Evolutionary conservation across 371 early-diverging fungal species (phyloP).

Genomic region (Mucor circinelloides): DNA sequence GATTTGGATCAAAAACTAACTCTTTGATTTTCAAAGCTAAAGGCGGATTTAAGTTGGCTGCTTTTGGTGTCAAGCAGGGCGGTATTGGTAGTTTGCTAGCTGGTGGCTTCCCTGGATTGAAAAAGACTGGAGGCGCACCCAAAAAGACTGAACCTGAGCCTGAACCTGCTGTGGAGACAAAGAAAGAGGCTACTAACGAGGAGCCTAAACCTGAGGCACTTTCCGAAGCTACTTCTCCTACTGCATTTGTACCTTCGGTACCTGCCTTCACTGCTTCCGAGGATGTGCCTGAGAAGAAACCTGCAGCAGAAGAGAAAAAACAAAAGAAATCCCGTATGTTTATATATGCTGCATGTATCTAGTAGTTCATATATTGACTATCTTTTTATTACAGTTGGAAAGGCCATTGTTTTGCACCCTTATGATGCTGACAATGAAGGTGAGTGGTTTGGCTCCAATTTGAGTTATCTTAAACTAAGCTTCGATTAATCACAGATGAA

Average conservation of each 20-base stretch:
- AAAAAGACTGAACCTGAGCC: constrained; percentile 15
- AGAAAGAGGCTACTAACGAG: not conserved
- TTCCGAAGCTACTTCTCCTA: not conserved
- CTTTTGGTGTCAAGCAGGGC: constrained; percentile 83
- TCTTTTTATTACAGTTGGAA: constrained; percentile 16
- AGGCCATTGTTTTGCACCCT: constrained; percentile 59
- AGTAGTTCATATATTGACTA: not conserved
- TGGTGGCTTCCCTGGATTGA: constrained; percentile 46
- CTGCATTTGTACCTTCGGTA: constrained; percentile 8
- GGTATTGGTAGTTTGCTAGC: constrained; percentile 82
- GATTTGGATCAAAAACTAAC: not conserved
- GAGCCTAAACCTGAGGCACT: not conserved
- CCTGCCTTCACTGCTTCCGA: constrained; percentile 14
- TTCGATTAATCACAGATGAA: constrained; percentile 44
- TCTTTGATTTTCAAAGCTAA: constrained; percentile 18
- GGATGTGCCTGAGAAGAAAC: constrained; percentile 11
- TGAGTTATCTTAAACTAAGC: not conserved
- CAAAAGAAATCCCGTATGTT: not conserved
- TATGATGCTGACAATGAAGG: constrained; percentile 63
- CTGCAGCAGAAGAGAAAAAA: not conserved
- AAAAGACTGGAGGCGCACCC: constrained; percentile 25
- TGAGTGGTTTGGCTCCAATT: constrained; percentile 8
- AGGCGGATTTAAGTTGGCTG: constrained; percentile 62
- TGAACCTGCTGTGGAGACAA: not conserved
- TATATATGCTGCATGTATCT: not conserved